Base-by-base conservation (phyloP, 1,284 basidiomycete genomes). In the Trichosporon coremiiforme region DNA sequence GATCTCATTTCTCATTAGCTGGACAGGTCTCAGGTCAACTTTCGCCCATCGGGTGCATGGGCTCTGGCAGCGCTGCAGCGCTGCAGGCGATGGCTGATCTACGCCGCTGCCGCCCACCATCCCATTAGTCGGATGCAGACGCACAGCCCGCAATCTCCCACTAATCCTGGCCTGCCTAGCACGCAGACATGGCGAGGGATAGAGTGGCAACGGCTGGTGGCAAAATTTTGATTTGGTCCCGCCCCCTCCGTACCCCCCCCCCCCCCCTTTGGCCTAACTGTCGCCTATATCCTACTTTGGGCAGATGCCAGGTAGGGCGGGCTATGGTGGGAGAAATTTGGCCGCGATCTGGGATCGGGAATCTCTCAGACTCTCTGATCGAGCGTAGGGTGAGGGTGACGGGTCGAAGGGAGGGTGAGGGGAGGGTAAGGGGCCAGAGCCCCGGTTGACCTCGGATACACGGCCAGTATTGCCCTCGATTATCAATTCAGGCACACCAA, bases 171-270 rank as follows among this genome's bases (percentile, higher is more conserved):
- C 25, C 25, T 25, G 25, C 25, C 25, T 25, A 25, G 25, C 25
- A 25, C 25, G 25, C 25, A 25, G 25, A 25, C 25, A 25, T 25
- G 25, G 25, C 25, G 25, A 25, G 25, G 25, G 25, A 35, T 35
- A 10, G 31, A 62, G 57, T 62, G 57, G 36, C 36, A 35, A 35
- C 25, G 36, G 12, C 36, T 10, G 12, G 12, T 38, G 36, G 57
- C 57, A 62, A 57, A 62, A 60, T 60, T 62, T 62, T 62, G 29
- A 33, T 62, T 62, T 62, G 57, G 6, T 33, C 57, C 57, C 57
- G 57, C 57, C 17, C 8, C 41, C 41, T 45, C 17, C 17, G 17
- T 17, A 6, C 2, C 10, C 41, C 41, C n/a, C 6, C 17, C n/a
- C 2, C 10, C 41, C 41, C n/a, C 6, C 17, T 45, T 6, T 13